These are phyloP conservation scores for Candida golubevii DNA, from an alignment of 805 yeast species.

Conservation along the genomic window DNA sequence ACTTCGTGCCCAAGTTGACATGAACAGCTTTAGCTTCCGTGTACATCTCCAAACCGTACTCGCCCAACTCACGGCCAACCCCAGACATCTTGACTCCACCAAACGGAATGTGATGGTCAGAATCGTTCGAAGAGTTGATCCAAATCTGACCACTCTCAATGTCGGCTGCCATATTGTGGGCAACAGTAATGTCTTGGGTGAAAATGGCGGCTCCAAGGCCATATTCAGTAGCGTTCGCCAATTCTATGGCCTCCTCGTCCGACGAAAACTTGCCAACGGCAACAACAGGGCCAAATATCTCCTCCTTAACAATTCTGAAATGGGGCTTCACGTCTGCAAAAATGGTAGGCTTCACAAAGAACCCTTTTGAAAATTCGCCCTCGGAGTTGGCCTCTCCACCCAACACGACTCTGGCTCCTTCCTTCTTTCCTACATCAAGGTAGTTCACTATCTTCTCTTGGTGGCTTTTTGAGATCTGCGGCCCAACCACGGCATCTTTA, in stretches of 20 bases:
- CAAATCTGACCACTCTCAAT: conserved; percentile 67
- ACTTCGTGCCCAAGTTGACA: conserved; percentile 52
- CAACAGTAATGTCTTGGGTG: conserved; percentile 61
- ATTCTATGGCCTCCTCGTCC: conserved; percentile 62
- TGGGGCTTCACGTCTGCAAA: conserved; percentile 64
- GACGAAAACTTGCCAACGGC: conserved; percentile 59
- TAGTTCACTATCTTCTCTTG: conserved; percentile 47
- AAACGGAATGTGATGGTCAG: conserved; percentile 64
- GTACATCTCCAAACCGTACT: conserved; percentile 64
- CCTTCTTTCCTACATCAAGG: conserved; percentile 41
- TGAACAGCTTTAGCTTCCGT: conserved; percentile 76
- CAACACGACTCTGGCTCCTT: conserved; percentile 38
- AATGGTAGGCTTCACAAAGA: conserved; percentile 69
- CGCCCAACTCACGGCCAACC: conserved; percentile 77
- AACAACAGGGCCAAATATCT: conserved; percentile 87
- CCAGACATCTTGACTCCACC: conserved; percentile 82
- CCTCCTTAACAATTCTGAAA: conserved; percentile 69
- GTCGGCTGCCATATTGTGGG: conserved; percentile 58
- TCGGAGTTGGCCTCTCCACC: conserved; percentile 42
- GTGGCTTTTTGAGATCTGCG: conserved; percentile 56
- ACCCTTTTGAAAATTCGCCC: conserved; percentile 47
- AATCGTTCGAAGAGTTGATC: conserved; percentile 65
- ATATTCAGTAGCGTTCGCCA: conserved; percentile 69
- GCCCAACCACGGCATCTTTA: conserved; percentile 49
- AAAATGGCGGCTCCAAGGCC: conserved; percentile 84